Percentiles rank a stretch among this genome's conserved stretches.
Conservation (phyloP, 202 grass and related monocot species). For the Carex arenaria region DNA sequence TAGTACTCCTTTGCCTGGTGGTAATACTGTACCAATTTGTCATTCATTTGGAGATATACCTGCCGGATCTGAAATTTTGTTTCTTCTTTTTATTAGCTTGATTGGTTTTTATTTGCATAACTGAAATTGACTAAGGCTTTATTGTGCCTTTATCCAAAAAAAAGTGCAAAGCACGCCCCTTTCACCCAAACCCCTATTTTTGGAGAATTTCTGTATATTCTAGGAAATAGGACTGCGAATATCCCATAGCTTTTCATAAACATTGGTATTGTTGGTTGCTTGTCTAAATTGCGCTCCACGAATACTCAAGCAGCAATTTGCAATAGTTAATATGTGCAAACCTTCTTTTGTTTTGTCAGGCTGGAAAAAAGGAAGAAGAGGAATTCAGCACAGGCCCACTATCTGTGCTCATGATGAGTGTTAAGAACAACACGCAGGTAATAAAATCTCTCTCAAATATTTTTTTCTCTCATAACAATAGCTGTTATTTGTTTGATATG, state of each 20-base stretch:
- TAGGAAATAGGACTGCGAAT: neutral
- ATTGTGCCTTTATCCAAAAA: neutral
- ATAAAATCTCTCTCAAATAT: neutral
- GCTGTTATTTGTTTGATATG: neutral
- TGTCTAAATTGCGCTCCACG: neutral
- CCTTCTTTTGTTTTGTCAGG: neutral
- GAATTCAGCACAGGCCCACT: constrained; percentile 94
- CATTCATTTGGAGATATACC: neutral
- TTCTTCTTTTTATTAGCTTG: neutral
- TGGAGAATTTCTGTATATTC: neutral
- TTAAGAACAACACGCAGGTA: constrained; percentile 94
- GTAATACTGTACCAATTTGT: neutral
- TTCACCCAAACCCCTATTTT: no score
- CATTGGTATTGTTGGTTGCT: neutral
- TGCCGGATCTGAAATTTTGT: neutral
- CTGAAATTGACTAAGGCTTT: neutral
- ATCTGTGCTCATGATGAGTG: constrained; percentile 94
- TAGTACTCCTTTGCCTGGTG: neutral
- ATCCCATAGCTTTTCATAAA: neutral
- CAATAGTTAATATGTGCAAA: neutral
- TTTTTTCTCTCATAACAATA: neutral
- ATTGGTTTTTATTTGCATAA: neutral
- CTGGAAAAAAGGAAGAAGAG: constrained; percentile 88
- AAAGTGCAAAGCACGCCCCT: no score
- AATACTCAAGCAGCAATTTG: neutral